Percentiles rank a stretch among this genome's conserved stretches.
These are phyloP conservation scores for Tolypocladium endophyticum DNA, from an alignment of 2,329 filamentous ascomycete species.

Conservation along the genomic window DNA sequence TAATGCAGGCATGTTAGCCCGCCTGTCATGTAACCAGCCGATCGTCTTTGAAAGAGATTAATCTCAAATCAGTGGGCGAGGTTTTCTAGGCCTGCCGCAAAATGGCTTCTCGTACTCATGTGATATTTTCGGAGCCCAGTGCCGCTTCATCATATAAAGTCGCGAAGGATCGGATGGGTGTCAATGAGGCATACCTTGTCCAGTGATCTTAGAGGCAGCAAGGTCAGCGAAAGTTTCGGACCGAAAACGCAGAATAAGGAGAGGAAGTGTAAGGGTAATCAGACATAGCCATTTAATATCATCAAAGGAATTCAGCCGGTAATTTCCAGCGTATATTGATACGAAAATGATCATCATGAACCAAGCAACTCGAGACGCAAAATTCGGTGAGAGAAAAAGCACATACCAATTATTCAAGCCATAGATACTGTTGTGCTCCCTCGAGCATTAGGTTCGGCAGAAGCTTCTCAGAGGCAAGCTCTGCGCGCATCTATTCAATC, in stretches of 20 bases:
- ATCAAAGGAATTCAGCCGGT: conserved; percentile 79
- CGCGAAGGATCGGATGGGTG: conserved; percentile 7
- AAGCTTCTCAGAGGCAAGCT: not conserved
- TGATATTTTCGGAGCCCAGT: conserved; percentile 82
- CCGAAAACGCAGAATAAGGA: conserved; percentile 3
- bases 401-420: conserved; percentile 17
- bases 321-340: conserved; percentile 80
- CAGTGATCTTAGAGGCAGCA: conserved; percentile 6
- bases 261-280: conserved; percentile 31
- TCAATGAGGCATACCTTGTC: conserved; percentile 22
- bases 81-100: conserved; percentile 99
- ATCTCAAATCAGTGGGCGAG: conserved; percentile 77
- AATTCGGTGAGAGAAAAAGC: not conserved
- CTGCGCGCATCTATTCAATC: not conserved
- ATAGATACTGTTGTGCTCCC: not conserved
- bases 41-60: conserved; percentile 9
- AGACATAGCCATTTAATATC: conserved; percentile 83
- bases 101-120: conserved; percentile 77
- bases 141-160: conserved; percentile 70
- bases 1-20: conserved; percentile 1
- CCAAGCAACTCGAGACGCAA: not conserved
- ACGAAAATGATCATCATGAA: conserved; percentile 54
- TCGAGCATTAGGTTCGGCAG: not conserved
- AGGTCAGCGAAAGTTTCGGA: conserved; percentile 20
- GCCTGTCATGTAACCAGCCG: not conserved